These are phyloP conservation scores for Leccinum uliginosum DNA, from an alignment of 768 basidiomycete genomes.

Conservation along the genomic window DNA sequence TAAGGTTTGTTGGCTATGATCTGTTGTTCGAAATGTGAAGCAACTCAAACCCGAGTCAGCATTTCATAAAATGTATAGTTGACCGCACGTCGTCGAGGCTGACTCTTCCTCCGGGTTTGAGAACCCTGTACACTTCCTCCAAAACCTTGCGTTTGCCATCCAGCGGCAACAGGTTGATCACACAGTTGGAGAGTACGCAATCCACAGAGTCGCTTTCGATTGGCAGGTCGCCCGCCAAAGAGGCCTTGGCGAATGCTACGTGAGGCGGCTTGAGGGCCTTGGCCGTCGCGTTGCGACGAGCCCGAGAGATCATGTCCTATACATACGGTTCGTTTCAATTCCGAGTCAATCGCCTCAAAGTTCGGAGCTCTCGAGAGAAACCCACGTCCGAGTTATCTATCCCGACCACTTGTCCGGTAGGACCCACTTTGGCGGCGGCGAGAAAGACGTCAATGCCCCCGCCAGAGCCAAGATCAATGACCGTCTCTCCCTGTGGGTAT, in stretches of 20 bases:
- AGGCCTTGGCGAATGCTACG: conserved; percentile 45
- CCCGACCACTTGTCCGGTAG: conserved; percentile 47
- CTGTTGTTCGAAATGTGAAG: conserved; percentile 23
- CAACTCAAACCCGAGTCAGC: background rate
- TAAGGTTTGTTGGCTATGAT: conserved; percentile 45
- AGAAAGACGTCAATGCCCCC: conserved; percentile 55
- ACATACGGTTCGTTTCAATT: background rate
- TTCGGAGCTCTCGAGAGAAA: background rate
- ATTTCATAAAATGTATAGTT: background rate
- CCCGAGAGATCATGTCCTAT: conserved; percentile 49
- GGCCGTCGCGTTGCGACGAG: conserved; percentile 41
- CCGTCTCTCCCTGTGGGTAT: conserved; percentile 45
- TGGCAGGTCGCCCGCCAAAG: conserved; percentile 42
- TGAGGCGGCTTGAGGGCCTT: conserved; percentile 43
- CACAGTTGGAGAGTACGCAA: conserved; percentile 56
- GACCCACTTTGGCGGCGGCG: conserved; percentile 47
- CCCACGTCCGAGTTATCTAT: conserved; percentile 48
- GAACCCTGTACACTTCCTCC: conserved; percentile 44
- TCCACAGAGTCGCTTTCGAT: conserved; percentile 46
- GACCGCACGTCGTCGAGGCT: conserved; percentile 46
- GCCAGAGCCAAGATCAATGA: conserved; percentile 56
- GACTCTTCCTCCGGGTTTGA: conserved; percentile 56
- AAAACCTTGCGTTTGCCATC: conserved; percentile 40
- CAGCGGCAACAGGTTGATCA: conserved; percentile 45
- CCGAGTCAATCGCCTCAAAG: background rate